Evolutionary conservation across 495 filamentous ascomycete genomes (phyloP).

Genomic region (Podospora sp.): DNA sequence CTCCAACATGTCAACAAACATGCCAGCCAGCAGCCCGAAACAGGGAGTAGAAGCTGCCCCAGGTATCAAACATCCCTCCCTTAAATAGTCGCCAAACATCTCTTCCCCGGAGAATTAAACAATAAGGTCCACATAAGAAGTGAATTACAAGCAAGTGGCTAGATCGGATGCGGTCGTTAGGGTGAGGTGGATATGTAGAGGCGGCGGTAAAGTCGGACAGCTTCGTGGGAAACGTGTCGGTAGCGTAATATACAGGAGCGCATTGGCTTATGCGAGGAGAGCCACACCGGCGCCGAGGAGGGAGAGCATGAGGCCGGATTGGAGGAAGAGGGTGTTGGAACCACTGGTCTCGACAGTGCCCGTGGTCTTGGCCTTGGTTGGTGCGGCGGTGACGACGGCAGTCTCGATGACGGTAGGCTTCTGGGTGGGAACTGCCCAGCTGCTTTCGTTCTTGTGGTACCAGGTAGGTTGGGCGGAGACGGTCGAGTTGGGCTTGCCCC

Average conservation of each 20-base stretch:
- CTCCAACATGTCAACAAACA: slow-evolving; percentile 24
- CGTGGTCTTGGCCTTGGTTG: slow-evolving; percentile 25
- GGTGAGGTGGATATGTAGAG: slow-evolving; percentile 3
- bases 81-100: slow-evolving; percentile 33
- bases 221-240: background rate
- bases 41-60: slow-evolving; percentile 15
- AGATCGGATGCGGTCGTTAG: slow-evolving; percentile 28
- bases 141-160: slow-evolving; percentile 23
- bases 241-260: background rate
- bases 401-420: slow-evolving; percentile 26
- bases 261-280: slow-evolving; percentile 43
- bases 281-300: slow-evolving; percentile 46
- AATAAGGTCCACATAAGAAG: slow-evolving; percentile 26
- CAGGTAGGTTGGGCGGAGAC: slow-evolving; percentile 41
- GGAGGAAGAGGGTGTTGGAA: slow-evolving; percentile 39
- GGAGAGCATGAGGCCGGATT: slow-evolving; percentile 46
- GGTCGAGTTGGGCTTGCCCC: slow-evolving; percentile 44
- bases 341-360: slow-evolving; percentile 34
- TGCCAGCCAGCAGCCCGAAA: slow-evolving; percentile 34
- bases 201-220: background rate
- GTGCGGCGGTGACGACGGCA: slow-evolving; percentile 18
- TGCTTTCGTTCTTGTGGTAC: slow-evolving; percentile 33
- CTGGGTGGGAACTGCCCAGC: slow-evolving; percentile 30
- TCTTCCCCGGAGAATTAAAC: slow-evolving; percentile 28
- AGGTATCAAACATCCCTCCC: slow-evolving; percentile 26